Conservation (phyloP, 805 yeast genomes). For the Candida schatavii region DNA sequence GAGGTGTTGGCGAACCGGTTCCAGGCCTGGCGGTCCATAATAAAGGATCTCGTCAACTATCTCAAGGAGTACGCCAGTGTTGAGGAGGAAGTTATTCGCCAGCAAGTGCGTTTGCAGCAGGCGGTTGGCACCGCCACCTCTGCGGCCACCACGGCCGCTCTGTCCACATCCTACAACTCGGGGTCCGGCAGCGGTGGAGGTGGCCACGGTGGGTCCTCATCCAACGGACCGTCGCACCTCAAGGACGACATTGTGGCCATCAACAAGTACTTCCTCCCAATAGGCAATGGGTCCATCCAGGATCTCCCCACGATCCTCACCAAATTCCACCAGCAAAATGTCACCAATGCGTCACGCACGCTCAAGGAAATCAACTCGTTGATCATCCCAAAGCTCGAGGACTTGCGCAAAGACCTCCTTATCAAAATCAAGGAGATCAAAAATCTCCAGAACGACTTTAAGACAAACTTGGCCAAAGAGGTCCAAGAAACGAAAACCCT, state of each 20-base stretch:
- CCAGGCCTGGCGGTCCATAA: constrained; percentile 79
- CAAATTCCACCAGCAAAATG: constrained; percentile 45
- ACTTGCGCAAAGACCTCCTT: constrained; percentile 65
- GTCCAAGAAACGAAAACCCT: constrained; percentile 32
- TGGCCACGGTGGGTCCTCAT: constrained; percentile 5
- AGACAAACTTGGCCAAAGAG: constrained; percentile 68
- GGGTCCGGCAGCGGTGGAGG: neutral
- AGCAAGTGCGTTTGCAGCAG: constrained; percentile 75
- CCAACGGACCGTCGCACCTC: constrained; percentile 10
- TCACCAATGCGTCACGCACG: constrained; percentile 36
- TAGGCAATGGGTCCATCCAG: constrained; percentile 70
- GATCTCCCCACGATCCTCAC: constrained; percentile 73
- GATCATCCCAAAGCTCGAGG: constrained; percentile 54
- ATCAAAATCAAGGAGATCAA: constrained; percentile 87
- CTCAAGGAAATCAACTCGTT: constrained; percentile 48
- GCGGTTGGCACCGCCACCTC: constrained; percentile 47
- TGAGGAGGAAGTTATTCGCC: constrained; percentile 85
- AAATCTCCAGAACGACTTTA: constrained; percentile 79
- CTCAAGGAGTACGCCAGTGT: constrained; percentile 77
- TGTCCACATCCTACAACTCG: neutral
- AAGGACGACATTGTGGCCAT: constrained; percentile 33
- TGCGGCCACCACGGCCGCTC: neutral
- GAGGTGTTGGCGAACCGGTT: constrained; percentile 83
- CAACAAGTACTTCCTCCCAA: constrained; percentile 63
- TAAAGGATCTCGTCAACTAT: constrained; percentile 71